Base-by-base conservation (phyloP, 192 early-diverging fungal genomes). In the Linnemannia exigua region DNA sequence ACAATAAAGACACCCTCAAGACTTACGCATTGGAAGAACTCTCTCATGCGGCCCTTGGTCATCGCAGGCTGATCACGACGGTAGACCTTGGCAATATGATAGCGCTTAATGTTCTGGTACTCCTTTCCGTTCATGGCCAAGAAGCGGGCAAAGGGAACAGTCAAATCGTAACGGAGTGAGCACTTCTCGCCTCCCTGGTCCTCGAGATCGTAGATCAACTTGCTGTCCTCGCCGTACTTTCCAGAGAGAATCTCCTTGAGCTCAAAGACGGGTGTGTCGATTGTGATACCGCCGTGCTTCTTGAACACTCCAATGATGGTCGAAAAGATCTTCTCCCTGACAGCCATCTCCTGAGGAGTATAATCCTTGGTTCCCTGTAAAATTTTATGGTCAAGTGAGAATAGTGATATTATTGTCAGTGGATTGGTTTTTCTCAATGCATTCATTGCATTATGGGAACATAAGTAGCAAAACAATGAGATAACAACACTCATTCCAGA, bases 251-350 rank as follows among this genome's bases (percentile, higher is more conserved):
- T 98, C 81, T 99, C 98, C 87, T 95, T 98, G 35, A 98, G 93
- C 89, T 99, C 98, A 89, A 99, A 99, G 67, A 99, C 98, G 9
- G 98, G 98, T 3, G 98, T 99, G 75, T 99, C 98, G 79, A 99
- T 99, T 3, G 98, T 99, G 41, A 99, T 96, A 15, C 95, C 98
- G 51, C 98, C 98, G 91, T 99, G 98, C 75, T 95, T 94, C 83
- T 99, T 97, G 90, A 99, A 99, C 41, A 99, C 93, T 5, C 61
- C 67, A 31, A 91, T 94, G 77, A 99, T 97, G 16, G 95, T 97
- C 15, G 90, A 85, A 80, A 99, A 99, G 52, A 99, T 96, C 78
- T 95, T 90, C 80, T 98, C 95, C 22, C 98, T 94, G 70, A 99
- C 90, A n/a, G 98, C 95, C 98, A 99, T 99, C 74, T 99, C 98